Evolutionary conservation across 805 yeast species (phyloP).

Genomic region (Wickerhamiella spandovensis): DNA sequence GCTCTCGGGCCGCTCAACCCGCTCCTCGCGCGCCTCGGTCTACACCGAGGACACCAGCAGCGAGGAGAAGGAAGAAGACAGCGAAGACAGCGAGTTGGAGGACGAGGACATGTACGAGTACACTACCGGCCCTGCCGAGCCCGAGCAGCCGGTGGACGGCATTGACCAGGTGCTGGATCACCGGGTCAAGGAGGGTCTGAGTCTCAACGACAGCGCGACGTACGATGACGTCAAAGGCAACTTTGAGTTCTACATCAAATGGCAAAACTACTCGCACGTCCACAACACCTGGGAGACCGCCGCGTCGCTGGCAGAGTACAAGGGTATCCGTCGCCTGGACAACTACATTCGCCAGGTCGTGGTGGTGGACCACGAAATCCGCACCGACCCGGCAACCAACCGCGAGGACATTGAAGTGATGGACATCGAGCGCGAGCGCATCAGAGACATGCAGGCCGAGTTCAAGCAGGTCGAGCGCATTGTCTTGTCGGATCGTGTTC

Average conservation of each 20-base stretch:
- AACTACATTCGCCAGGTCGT: slow-evolving; percentile 76
- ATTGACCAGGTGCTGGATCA: slow-evolving; percentile 45
- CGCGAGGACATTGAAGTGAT: slow-evolving; percentile 86
- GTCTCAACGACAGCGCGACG: slow-evolving; percentile 3
- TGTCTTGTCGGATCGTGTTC: slow-evolving; percentile 63
- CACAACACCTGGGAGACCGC: slow-evolving; percentile 92
- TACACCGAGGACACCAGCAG: not conserved
- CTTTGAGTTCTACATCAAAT: slow-evolving; percentile 52
- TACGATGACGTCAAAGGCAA: slow-evolving; percentile 33
- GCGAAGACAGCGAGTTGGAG: slow-evolving; percentile 1
- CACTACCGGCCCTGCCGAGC: slow-evolving; percentile 6
- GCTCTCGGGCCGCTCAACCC: not conserved
- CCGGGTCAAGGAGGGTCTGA: slow-evolving; percentile 26
- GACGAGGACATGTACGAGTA: slow-evolving; percentile 1
- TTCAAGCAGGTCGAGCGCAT: slow-evolving; percentile 81
- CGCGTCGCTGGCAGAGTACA: slow-evolving; percentile 30
- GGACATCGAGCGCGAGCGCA: slow-evolving; percentile 81
- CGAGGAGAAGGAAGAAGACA: slow-evolving; percentile 3
- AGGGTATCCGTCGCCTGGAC: slow-evolving; percentile 77
- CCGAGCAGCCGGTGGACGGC: slow-evolving; percentile 28
- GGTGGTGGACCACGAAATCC: slow-evolving; percentile 56
- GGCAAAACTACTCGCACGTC: slow-evolving; percentile 78
- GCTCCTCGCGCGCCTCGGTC: not conserved
- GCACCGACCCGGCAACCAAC: slow-evolving; percentile 70
- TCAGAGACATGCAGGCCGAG: slow-evolving; percentile 71